A percentile compares a stretch with the other conserved stretches of the same genome.
phyloP scores from a whole-genome alignment of 78 protist species.

The Cavenderia fasciculata region DNA sequence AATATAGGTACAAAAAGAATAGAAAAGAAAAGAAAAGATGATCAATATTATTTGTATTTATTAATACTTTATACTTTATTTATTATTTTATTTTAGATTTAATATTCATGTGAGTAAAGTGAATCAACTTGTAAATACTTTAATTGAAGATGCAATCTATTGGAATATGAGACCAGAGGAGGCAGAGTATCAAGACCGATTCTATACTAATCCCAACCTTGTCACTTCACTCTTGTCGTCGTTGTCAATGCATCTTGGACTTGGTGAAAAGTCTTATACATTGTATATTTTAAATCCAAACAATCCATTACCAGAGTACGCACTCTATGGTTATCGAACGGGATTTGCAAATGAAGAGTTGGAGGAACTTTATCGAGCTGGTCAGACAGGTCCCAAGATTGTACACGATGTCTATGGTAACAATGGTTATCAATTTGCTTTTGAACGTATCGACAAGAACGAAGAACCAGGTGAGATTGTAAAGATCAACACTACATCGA shows the following conservation, averaged over 20 bases:
- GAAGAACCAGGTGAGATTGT: constrained; percentile 13
- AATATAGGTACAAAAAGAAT: constrained; percentile 7
- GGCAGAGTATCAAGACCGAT: neutral
- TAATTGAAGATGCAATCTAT: constrained; percentile 63
- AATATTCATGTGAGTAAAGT: constrained; percentile 61
- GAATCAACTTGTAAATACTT: constrained; percentile 39
- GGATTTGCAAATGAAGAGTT: constrained; percentile 59
- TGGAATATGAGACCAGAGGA: constrained; percentile 52
- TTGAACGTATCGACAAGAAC: neutral
- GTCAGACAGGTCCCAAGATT: too few relatives aligned
- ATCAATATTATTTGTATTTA: too few relatives aligned
- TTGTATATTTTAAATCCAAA: constrained; percentile 50
- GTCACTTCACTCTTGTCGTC: constrained; percentile 51
- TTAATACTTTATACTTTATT: neutral
- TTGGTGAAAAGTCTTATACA: constrained; percentile 22
- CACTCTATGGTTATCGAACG: constrained; percentile 60
- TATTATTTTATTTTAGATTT: neutral
- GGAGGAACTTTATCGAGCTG: neutral
- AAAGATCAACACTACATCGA: too few relatives aligned
- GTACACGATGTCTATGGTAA: neutral
- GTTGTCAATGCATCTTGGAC: neutral
- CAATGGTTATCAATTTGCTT: neutral
- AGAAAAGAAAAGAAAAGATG: neutral
- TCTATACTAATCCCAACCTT: constrained; percentile 32
- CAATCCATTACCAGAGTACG: constrained; percentile 14